Evolutionary conservation across 148 eudicot genomes (phyloP).

Genomic region (Fagopyrum homotropicum): DNA sequence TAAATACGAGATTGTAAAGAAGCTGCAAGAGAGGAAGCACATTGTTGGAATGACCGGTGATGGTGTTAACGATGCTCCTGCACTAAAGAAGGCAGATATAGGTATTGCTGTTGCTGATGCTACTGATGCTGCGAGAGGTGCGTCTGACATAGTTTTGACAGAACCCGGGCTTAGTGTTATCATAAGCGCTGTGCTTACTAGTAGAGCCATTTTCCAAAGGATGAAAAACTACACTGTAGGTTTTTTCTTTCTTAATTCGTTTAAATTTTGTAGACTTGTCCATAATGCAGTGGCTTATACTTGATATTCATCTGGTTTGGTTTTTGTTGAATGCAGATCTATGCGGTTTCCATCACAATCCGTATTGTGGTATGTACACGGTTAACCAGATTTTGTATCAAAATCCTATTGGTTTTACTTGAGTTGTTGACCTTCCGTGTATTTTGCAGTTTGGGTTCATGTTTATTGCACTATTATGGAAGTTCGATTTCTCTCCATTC

Average conservation of each 20-base stretch:
- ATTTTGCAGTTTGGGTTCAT: conserved; percentile 14
- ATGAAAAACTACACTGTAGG: conserved; percentile 43
- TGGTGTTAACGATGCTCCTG: conserved; percentile 86
- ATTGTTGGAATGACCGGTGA: conserved; percentile 45
- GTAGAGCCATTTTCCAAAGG: conserved; percentile 97
- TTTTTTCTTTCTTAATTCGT: conserved; percentile 11
- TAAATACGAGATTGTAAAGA: conserved; percentile 41
- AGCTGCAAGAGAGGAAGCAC: conserved; percentile 39
- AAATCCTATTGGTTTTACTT: background rate
- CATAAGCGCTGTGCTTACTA: conserved; percentile 91
- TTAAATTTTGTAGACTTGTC: background rate
- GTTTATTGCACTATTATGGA: conserved; percentile 20
- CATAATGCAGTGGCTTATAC: background rate
- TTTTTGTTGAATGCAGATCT: conserved; percentile 15
- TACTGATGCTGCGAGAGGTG: conserved; percentile 94
- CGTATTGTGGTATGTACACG: conserved; percentile 16
- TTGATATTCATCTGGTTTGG: background rate
- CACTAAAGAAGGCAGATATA: conserved; percentile 92
- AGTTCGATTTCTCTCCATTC: conserved; percentile 18
- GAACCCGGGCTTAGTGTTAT: conserved; percentile 98
- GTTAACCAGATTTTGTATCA: background rate
- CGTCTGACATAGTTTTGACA: conserved; percentile 95
- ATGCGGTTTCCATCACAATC: conserved; percentile 19
- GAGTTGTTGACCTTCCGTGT: background rate
- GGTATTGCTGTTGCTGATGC: conserved; percentile 98